phyloP scores from a whole-genome alignment of 164 flowering plant genomes.

The Echeveria elegans region DNA sequence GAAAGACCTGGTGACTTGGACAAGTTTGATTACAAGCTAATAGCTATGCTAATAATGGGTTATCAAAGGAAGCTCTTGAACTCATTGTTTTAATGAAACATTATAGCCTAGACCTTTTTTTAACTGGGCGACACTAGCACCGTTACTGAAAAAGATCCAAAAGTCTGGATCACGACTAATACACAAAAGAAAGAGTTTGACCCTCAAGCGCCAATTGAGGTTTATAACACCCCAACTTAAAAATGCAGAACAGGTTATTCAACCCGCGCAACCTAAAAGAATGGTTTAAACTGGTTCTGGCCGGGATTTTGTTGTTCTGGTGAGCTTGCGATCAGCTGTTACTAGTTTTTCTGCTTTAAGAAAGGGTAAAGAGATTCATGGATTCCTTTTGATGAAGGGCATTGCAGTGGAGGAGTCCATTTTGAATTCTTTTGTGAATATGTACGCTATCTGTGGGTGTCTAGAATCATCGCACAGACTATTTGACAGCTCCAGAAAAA shows the following conservation, averaged over 20 bases:
- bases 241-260: too few relatives aligned
- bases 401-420: constrained; percentile 37
- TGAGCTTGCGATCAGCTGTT: constrained; percentile 52
- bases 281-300: too few relatives aligned
- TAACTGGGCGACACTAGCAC: too few relatives aligned
- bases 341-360: constrained; percentile 52
- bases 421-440: constrained; percentile 58
- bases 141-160: too few relatives aligned
- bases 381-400: constrained; percentile 44
- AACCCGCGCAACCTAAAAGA: too few relatives aligned
- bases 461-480: constrained; percentile 38
- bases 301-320: constrained; percentile 46
- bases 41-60: constrained; percentile 40
- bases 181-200: too few relatives aligned
- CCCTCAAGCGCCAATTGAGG: too few relatives aligned
- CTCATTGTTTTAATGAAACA: constrained; percentile 35
- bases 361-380: constrained; percentile 78
- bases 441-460: constrained; percentile 71
- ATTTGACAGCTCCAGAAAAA: constrained; percentile 22
- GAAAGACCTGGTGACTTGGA: constrained; percentile 80
- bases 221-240: too few relatives aligned
- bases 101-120: constrained; percentile 33
- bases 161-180: too few relatives aligned
- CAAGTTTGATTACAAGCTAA: constrained; percentile 62
- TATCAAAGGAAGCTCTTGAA: constrained; percentile 53